These are phyloP conservation scores for Rubia peregrina DNA, from an alignment of 305 asterid species.

Conservation along the genomic window DNA sequence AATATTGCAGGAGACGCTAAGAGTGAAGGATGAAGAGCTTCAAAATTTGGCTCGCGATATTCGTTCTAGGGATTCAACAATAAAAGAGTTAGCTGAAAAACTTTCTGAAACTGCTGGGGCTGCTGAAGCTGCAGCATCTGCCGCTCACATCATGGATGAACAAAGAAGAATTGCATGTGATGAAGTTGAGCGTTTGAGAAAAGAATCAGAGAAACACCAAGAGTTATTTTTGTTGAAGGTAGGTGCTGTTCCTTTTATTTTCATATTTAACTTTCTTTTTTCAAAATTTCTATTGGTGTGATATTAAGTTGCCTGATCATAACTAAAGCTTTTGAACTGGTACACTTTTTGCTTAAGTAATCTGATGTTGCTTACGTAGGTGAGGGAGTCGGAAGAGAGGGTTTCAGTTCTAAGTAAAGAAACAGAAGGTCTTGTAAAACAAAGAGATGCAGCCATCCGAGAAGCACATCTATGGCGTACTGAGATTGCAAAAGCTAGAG, in stretches of 20 bases:
- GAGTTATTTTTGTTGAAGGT: slow-evolving; percentile 62
- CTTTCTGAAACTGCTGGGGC: slow-evolving; percentile 95
- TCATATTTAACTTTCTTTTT: neutral
- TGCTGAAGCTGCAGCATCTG: slow-evolving; percentile 95
- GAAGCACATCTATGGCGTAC: slow-evolving; percentile 98
- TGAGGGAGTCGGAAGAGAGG: slow-evolving; percentile 63
- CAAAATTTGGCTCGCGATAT: slow-evolving; percentile 83
- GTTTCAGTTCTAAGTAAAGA: slow-evolving; percentile 50
- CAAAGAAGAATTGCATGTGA: slow-evolving; percentile 86
- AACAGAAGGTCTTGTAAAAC: slow-evolving; percentile 61
- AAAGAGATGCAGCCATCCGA: slow-evolving; percentile 68
- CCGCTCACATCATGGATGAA: slow-evolving; percentile 88
- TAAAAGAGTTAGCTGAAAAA: slow-evolving; percentile 82
- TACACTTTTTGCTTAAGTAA: slow-evolving; percentile 4
- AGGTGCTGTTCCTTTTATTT: neutral
- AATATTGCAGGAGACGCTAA: slow-evolving; percentile 73
- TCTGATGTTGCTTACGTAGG: slow-evolving; percentile 32
- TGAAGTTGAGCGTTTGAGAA: slow-evolving; percentile 63
- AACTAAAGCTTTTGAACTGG: neutral
- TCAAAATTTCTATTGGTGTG: neutral
- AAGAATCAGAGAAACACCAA: slow-evolving; percentile 56
- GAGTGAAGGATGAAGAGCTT: slow-evolving; percentile 98
- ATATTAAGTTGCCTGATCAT: neutral
- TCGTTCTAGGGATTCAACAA: slow-evolving; percentile 85
- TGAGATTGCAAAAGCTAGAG: slow-evolving; percentile 95